These are phyloP conservation scores for Botryotinia narcissicola DNA, from an alignment of 2,329 filamentous ascomycete species.

Conservation along the genomic window DNA sequence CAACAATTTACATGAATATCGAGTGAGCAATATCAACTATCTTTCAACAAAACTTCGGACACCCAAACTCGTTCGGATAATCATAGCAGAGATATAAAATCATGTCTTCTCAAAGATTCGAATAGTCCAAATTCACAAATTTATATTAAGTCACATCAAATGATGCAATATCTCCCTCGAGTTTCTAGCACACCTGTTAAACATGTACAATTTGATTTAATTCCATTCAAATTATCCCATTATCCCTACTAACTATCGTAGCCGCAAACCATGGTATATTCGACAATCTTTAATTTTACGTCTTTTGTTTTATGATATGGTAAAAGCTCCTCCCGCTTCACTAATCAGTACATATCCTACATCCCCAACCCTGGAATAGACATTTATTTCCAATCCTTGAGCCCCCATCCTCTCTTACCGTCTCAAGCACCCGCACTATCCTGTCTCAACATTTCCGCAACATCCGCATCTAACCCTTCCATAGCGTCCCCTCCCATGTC, in stretches of 20 bases:
- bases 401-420: neutral
- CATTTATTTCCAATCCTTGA: neutral
- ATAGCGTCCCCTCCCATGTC: conserved; percentile 50
- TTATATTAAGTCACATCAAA: neutral
- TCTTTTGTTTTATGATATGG: neutral
- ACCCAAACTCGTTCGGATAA: neutral
- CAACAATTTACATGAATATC: neutral
- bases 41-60: neutral
- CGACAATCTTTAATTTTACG: neutral
- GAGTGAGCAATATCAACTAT: neutral
- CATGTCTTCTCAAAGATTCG: neutral
- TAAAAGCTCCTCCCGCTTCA: neutral
- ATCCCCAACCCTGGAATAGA: neutral
- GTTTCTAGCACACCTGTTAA: neutral
- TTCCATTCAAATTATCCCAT: neutral
- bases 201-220: neutral
- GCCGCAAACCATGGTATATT: neutral
- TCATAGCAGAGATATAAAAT: neutral
- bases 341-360: conserved; percentile 9
- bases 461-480: conserved; percentile 58
- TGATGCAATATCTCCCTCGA: neutral
- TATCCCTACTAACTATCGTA: neutral
- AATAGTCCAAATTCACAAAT: neutral
- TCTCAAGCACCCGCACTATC: conserved; percentile 24
- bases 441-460: conserved; percentile 54